Conservation (phyloP, 768 basidiomycete species). For the Tylopilus rubrobrunneus region DNA sequence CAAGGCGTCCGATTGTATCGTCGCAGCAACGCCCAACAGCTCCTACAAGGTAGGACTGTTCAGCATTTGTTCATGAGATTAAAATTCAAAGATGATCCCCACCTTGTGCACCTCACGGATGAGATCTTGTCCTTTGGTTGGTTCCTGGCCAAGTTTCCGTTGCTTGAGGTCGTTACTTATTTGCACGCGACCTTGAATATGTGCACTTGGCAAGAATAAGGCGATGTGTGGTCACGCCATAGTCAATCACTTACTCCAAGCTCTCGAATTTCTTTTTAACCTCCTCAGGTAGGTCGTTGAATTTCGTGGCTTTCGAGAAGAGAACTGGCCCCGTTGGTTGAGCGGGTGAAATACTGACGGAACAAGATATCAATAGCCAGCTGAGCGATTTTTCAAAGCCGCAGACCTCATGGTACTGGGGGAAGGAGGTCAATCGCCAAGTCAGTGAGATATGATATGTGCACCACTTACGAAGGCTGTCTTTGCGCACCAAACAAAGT, state of each 20-base stretch:
- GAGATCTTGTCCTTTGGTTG: constrained; percentile 67
- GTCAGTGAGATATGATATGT: not conserved
- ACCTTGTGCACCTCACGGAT: constrained; percentile 69
- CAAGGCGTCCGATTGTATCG: constrained; percentile 62
- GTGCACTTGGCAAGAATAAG: constrained; percentile 40
- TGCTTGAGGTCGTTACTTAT: constrained; percentile 78
- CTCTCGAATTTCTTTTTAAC: constrained; percentile 59
- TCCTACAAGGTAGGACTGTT: constrained; percentile 44
- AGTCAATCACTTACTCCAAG: constrained; percentile 56
- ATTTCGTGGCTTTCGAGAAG: constrained; percentile 59
- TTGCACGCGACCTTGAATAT: constrained; percentile 75
- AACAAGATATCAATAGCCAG: constrained; percentile 1
- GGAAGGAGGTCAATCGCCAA: not conserved
- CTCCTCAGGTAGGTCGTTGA: constrained; percentile 77
- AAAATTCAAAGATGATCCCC: not conserved
- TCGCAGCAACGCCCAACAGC: constrained; percentile 55
- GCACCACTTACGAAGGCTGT: constrained; percentile 28
- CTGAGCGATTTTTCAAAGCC: not conserved
- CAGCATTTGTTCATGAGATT: not conserved
- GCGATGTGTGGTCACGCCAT: not conserved
- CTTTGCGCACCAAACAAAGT: constrained; percentile 30
- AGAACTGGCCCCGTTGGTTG: constrained; percentile 26
- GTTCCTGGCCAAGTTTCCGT: constrained; percentile 71
- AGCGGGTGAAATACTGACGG: constrained; percentile 27
- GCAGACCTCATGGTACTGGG: constrained; percentile 28